A percentile compares a stretch with the other conserved stretches of the same genome.
Conservation (phyloP, 1,284 basidiomycete species). For the Tilletia horrida region DNA sequence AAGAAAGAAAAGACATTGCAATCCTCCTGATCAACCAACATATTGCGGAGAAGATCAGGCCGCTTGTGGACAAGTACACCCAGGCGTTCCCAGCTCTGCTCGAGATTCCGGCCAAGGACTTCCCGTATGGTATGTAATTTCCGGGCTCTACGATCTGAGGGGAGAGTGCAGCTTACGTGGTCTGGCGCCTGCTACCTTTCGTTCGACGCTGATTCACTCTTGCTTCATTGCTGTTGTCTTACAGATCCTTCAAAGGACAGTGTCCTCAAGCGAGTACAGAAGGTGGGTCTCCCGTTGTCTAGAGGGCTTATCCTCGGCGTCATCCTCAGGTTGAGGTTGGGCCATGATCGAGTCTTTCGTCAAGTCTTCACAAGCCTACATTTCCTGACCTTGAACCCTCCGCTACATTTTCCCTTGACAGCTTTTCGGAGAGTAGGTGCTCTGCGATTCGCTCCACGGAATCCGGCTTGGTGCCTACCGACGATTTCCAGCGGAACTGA, state of each 20-base stretch:
- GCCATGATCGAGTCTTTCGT: not conserved
- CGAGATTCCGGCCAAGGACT: conserved; percentile 89
- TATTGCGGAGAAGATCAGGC: conserved; percentile 80
- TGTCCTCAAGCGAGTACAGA: conserved; percentile 94
- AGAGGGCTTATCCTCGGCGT: not conserved
- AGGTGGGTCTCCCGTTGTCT: conserved; percentile 31
- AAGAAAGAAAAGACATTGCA: conserved; percentile 50
- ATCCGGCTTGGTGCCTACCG: no score
- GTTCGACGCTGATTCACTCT: not conserved
- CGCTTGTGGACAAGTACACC: conserved; percentile 88
- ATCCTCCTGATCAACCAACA: conserved; percentile 55
- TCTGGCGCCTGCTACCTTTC: not conserved
- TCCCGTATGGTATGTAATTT: conserved; percentile 55
- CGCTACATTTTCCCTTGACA: conserved; percentile 20
- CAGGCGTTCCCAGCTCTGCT: conserved; percentile 94
- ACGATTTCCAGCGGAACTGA: no score
- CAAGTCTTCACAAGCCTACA: not conserved
- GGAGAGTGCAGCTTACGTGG: no score
- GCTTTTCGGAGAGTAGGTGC: conserved; percentile 41
- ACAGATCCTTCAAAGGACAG: conserved; percentile 95
- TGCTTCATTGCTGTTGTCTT: conserved; percentile 21
- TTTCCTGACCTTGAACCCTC: not conserved
- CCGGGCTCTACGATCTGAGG: no score
- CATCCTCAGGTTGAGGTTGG: not conserved
- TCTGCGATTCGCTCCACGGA: not conserved